Evolutionary conservation across 805 yeast species (phyloP), one percentile per base, ranked within the genome.

Genomic region (Kluyveromyces wickerhamii): DNA sequence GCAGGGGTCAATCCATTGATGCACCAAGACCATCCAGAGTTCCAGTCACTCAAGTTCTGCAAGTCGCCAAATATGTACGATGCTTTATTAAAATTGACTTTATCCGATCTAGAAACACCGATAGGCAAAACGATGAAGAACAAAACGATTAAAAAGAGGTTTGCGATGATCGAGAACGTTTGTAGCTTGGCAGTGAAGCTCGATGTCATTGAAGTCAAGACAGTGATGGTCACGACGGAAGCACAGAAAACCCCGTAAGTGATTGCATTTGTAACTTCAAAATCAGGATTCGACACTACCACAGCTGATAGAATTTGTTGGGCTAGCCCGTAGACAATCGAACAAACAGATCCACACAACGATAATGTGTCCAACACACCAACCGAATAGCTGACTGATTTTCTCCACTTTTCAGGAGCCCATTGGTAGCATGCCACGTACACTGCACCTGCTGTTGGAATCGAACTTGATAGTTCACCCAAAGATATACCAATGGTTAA

Each of bases 371-470:
- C 78, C n/a, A 79, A 67, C 43, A 74, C 67, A 5, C 85, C 88
- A 40, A 78, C 72, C 34, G 77, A 50, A 50, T 68, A 78, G 24
- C 77, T 71, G 16, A 76, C 52, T 2, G 74, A 69, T 12, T 67
- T 66, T 45, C 70, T 64, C 21, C 61, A 45, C 5, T 45, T 41
- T 23, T 59, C 65, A 1, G 82, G 84, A 12, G 84, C 76, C 54
- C 73, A 77, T 47, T 73, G 67, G 52, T 62, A 71, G 8, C 79
- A 69, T 72, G 78, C 74, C 56, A 67, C 72, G 47, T 76, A 79
- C 10, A 79, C 62, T 11, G 86, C 86, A 28, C 86, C 85, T 8
- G 79, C 69, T 3, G 85, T 79, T 15, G 87, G 86, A 43, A 74
- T 66, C 2, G 83, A 67, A 14, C 77, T 68, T 3, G 79, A 79